Evolutionary conservation across 2,329 filamentous ascomycete genomes (phyloP).

Genomic region (Colletotrichum gigasporum): DNA sequence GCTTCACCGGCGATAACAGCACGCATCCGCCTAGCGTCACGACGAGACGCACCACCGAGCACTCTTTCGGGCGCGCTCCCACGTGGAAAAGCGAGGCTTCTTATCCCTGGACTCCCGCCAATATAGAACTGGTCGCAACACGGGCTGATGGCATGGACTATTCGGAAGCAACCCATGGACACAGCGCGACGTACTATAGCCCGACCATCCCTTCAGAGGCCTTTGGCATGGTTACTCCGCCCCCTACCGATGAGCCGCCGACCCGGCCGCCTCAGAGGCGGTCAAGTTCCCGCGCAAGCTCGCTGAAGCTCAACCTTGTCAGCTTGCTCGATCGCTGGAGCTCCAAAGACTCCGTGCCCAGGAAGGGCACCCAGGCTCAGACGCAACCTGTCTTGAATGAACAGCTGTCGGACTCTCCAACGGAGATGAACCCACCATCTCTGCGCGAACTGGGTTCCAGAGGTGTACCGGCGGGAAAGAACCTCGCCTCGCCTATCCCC

Average conservation of each 20-base stretch:
- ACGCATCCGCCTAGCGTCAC: slow-evolving; percentile 16
- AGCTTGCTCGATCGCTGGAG: slow-evolving; percentile 45
- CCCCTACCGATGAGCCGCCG: slow-evolving; percentile 32
- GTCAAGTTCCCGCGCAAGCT: slow-evolving; percentile 44
- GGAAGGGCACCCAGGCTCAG: slow-evolving; percentile 12
- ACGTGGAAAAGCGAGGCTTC: slow-evolving; percentile 32
- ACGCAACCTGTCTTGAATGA: slow-evolving; percentile 17
- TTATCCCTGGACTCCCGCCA: slow-evolving; percentile 24
- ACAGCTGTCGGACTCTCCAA: slow-evolving; percentile 41
- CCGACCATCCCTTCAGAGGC: slow-evolving; percentile 50
- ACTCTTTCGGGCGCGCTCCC: slow-evolving; percentile 19
- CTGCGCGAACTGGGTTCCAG: neutral
- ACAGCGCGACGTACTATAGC: slow-evolving; percentile 53
- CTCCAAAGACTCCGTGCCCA: slow-evolving; percentile 31
- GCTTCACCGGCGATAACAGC: slow-evolving; percentile 11
- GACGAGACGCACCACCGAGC: slow-evolving; percentile 24
- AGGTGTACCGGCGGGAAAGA: neutral
- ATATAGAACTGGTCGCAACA: slow-evolving; percentile 29
- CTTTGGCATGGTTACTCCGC: slow-evolving; percentile 48
- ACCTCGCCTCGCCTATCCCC: slow-evolving; percentile 20
- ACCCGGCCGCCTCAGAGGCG: slow-evolving; percentile 32
- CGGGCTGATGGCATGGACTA: slow-evolving; percentile 33
- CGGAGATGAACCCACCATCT: slow-evolving; percentile 34
- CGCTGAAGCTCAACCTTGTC: slow-evolving; percentile 46
- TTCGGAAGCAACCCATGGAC: slow-evolving; percentile 29